Base-by-base conservation (phyloP, 805 yeast species). In the Starmerella floricola region DNA sequence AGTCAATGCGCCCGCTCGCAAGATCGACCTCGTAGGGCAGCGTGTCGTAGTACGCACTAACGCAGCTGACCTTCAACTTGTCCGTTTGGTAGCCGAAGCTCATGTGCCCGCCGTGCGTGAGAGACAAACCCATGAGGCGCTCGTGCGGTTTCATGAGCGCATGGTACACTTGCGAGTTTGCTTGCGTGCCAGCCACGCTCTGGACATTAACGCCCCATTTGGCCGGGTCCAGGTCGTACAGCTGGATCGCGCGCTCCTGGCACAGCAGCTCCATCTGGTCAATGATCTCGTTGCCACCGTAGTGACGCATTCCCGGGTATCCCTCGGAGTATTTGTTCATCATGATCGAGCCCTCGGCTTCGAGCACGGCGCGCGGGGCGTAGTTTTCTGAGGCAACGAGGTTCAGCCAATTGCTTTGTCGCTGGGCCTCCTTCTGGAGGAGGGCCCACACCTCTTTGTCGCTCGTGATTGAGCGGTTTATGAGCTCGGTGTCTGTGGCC, bases 181-280 rank as follows among this genome's bases (percentile, higher is more conserved):
- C 98, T 54, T 96, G 96, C 18, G 97, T 85, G 45, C 98, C 98
- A 15, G 95, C 82, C 55, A 91, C 69, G 40, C 96, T 75, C 67
- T 91, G 98, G 31, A 91, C 98, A 59, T 91, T 91, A 53, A 86
- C 96, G 42, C 97, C 97, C 98, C 98, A 91, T 60, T 75, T 70
- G 49, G 75, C 83, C 30, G 87, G 69, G 56, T 78, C 74, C 47
- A 88, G 69, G 49, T 72, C 68, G 67, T 86, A 91, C 4, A 95
- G 94, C 54, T 80, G 77, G 49, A 91, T 69, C 35, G 98, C 98
- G 65, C 98, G 79, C 57, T 80, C 69, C 69, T 87, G 97, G 67
- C 98, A 91, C 58, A 91, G 68, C 21, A 73, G 63, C 68, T 91
- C 98, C 62, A 87, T 84, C 64, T 81, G 77, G 69, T 91, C 98